phyloP scores from a whole-genome alignment of 306 rosid species.

The Hylodesmum podocarpum region DNA sequence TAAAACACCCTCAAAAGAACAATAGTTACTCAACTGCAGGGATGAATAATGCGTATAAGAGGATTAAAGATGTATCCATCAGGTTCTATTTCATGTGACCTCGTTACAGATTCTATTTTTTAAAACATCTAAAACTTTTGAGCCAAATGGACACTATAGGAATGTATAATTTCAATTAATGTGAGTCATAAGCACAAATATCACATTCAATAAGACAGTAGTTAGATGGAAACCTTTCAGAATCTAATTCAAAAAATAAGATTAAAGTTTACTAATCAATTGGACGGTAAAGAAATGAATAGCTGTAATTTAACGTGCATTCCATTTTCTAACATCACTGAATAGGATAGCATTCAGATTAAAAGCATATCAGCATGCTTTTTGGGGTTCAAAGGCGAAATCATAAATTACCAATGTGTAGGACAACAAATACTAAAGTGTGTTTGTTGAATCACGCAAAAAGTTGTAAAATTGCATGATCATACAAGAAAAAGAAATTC shows the following conservation, averaged over 20 bases:
- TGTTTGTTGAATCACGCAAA: not conserved
- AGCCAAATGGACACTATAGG: not conserved
- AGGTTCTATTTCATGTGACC: not conserved
- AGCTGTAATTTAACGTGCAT: not conserved
- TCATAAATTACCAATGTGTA: not conserved
- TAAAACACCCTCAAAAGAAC: slow-evolving; percentile 86
- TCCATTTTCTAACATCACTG: not conserved
- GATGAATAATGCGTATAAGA: not conserved
- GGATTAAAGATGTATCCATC: not conserved
- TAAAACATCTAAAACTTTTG: not conserved
- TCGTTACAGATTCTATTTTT: not conserved
- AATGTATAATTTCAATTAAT: not conserved
- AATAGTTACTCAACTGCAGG: slow-evolving; percentile 79
- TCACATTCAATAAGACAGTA: not conserved
- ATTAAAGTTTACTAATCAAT: not conserved
- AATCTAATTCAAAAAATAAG: not conserved
- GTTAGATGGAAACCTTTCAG: not conserved
- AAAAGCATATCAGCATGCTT: not conserved
- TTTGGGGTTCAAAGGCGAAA: not conserved
- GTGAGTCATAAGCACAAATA: not conserved
- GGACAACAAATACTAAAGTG: not conserved
- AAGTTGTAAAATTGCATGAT: not conserved
- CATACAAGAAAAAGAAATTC: not conserved
- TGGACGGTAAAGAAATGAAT: not conserved
- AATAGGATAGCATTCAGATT: not conserved